Evolutionary conservation across 805 yeast genomes (phyloP).

Genomic region (Nadsonia fulvescens): DNA sequence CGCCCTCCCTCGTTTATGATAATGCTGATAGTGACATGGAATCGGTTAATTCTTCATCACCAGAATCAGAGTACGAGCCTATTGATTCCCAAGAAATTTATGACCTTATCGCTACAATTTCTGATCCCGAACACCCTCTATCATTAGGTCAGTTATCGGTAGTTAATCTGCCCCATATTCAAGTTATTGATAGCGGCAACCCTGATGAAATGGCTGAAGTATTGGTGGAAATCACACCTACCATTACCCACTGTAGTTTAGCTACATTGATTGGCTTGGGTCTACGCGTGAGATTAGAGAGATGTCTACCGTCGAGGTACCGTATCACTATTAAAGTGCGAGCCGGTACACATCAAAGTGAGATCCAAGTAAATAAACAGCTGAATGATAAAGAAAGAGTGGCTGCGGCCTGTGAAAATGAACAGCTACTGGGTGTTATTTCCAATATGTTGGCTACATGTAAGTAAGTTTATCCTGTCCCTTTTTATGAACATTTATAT

Average conservation of each 20-base stretch:
- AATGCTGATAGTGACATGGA: no score
- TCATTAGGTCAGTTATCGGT: conserved; percentile 89
- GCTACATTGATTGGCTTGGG: conserved; percentile 95
- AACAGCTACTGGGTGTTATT: conserved; percentile 75
- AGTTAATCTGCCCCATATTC: conserved; percentile 68
- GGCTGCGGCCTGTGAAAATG: conserved; percentile 96
- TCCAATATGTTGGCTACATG: conserved; percentile 85
- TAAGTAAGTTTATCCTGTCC: no score
- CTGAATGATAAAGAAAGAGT: conserved; percentile 94
- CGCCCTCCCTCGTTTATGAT: conserved; percentile 7
- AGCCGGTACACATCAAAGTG: conserved; percentile 91
- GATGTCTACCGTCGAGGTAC: conserved; percentile 73
- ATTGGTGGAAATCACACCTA: conserved; percentile 76
- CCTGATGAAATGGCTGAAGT: conserved; percentile 49
- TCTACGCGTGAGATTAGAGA: conserved; percentile 73
- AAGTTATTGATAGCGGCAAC: conserved; percentile 41
- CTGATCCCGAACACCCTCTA: conserved; percentile 96
- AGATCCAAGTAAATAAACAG: conserved; percentile 89
- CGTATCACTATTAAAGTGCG: conserved; percentile 65
- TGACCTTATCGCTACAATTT: conserved; percentile 67
- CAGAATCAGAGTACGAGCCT: conserved; percentile 28
- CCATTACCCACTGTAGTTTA: conserved; percentile 91
- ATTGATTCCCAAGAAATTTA: conserved; percentile 82
- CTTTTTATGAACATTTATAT: no score
- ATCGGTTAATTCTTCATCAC: no score